Evolutionary conservation across 1,139 yeast species (phyloP).

Genomic region (Zhuliangozyma blackwelliae): DNA sequence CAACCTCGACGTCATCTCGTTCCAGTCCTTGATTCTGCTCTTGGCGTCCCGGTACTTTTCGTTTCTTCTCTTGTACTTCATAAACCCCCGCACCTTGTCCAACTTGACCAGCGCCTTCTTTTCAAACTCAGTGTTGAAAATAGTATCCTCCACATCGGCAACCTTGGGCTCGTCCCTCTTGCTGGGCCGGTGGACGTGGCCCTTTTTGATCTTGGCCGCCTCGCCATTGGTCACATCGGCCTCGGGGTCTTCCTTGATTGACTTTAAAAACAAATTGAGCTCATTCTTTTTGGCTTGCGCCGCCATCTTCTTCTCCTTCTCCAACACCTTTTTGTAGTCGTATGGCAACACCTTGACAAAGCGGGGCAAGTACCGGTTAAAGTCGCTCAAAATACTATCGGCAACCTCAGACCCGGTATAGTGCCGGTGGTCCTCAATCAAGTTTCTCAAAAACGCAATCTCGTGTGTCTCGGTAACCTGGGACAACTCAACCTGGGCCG

Average conservation of each 20-base stretch:
- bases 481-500: slow-evolving; percentile 76
- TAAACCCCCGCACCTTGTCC: slow-evolving; percentile 86
- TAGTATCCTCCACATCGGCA: slow-evolving; percentile 84
- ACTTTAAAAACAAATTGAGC: slow-evolving; percentile 53
- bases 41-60: slow-evolving; percentile 81
- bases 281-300: slow-evolving; percentile 67
- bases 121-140: slow-evolving; percentile 63
- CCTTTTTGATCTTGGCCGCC: slow-evolving; percentile 48
- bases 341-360: slow-evolving; percentile 91
- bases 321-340: slow-evolving; percentile 88
- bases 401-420: slow-evolving; percentile 93
- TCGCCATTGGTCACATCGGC: slow-evolving; percentile 90
- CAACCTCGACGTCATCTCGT: slow-evolving; percentile 79
- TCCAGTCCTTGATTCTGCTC: slow-evolving; percentile 85
- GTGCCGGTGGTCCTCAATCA: slow-evolving; percentile 92
- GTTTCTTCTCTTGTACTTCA: slow-evolving; percentile 86
- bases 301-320: slow-evolving; percentile 65
- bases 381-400: slow-evolving; percentile 73
- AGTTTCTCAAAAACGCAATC: slow-evolving; percentile 89
- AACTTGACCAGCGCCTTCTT: slow-evolving; percentile 60
- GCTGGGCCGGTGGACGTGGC: slow-evolving; percentile 33
- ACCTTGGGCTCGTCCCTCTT: slow-evolving; percentile 72
- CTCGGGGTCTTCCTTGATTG: slow-evolving; percentile 75
- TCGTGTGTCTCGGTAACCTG: slow-evolving; percentile 81
- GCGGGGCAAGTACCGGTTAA: slow-evolving; percentile 82